Evolutionary conservation across 257 asterid genomes (phyloP).

Genomic region (Fraxinus pennsylvanica): DNA sequence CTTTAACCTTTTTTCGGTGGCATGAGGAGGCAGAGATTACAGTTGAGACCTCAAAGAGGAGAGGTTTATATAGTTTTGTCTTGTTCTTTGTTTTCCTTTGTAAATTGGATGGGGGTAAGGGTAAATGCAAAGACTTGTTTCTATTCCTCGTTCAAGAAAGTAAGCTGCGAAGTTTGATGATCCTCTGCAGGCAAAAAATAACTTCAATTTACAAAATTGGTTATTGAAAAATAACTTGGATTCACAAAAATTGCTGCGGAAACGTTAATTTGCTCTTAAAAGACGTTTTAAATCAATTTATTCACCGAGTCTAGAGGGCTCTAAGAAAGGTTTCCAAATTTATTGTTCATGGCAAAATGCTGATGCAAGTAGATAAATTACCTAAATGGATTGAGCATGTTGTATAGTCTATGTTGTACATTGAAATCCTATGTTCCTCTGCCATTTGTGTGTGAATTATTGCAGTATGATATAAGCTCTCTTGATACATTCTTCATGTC

Average conservation of each 20-base stretch:
- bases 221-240: not conserved
- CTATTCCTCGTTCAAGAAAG: not conserved
- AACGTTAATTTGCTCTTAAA: not conserved
- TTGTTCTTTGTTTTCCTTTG: not conserved
- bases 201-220: not conserved
- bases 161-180: not conserved
- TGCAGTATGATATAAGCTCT: not conserved
- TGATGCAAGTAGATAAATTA: not conserved
- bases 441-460: not conserved
- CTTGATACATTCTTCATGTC: not conserved
- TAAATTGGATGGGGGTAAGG: not conserved
- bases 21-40: not conserved
- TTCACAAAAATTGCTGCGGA: not conserved
- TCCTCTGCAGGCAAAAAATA: not conserved
- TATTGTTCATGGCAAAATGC: not conserved
- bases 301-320: not conserved
- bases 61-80: not conserved
- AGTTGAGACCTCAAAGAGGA: not conserved
- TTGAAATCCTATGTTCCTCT: not conserved
- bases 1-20: not conserved
- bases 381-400: not conserved
- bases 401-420: not conserved
- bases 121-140: not conserved
- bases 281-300: not conserved
- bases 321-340: not conserved